Evolutionary conservation across 352 stramenopile species (phyloP), one percentile per base, ranked within the genome.

Genomic region (Phytopythium montanum): DNA sequence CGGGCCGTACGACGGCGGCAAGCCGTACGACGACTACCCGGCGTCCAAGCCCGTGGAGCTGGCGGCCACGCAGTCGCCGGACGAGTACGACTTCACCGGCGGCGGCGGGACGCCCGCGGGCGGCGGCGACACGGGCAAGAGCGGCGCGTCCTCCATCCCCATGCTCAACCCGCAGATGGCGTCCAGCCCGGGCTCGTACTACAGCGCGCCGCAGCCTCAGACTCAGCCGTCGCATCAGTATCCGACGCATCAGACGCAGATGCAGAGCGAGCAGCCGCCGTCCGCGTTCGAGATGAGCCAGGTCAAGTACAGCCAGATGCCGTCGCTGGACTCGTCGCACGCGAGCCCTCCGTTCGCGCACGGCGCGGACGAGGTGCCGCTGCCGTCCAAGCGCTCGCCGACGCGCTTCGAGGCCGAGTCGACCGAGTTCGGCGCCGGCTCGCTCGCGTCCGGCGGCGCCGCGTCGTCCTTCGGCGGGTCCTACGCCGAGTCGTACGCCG

Each of bases 401-500:
- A 76, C 57, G 62, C 80, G 77, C 46, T 80, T 86, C 29, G 74
- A 87, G 34, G 74, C 78, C 21, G 68, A 78, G 21, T 77, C 76
- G 39, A 81, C 80, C 63, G 71, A 83, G 58, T 83, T 82, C 39
- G 76, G 75, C 49, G 62, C 71, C 42, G 68, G 59, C 23, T 88
- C 75, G 50, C 80, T 81, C 41, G 71, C 29, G 29, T 4, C 29
- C 29, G 29, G 29, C 29, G 29, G n/a, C n/a, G n/a, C n/a, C n/a
- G n/a, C n/a, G n/a, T n/a, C 29, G 29, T 34, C 29, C 29, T 34
- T 34, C 29, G 29, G 68, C 21, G 73, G 81, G 60, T 84, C 73
- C 8, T 88, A 80, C 65, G 75, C 68, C 34, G 81, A 83, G 61
- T 87, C 76, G 45, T 88, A 84, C 62, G 62, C 66, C 42, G 62